phyloP scores from a whole-genome alignment of 2,329 filamentous ascomycete genomes.

The Knufia petricola region DNA sequence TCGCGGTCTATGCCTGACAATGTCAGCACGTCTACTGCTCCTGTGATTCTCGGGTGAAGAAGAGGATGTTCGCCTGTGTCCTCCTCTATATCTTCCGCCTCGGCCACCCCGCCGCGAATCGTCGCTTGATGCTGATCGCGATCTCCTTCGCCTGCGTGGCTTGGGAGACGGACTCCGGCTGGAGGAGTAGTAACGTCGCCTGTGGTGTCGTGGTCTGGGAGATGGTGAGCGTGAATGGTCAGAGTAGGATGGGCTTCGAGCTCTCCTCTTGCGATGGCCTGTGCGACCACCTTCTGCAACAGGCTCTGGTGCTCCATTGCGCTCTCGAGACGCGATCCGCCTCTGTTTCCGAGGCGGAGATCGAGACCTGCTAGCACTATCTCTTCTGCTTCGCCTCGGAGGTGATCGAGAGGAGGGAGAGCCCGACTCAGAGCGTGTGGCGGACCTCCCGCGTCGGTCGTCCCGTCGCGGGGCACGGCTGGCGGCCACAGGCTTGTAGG shows the following conservation, averaged over 20 bases:
- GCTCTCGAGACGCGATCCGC: constrained; percentile 27
- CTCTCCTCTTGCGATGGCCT: constrained; percentile 33
- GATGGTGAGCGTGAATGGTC: constrained; percentile 47
- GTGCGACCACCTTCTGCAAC: not conserved
- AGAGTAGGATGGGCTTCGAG: constrained; percentile 40
- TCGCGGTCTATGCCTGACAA: constrained; percentile 36
- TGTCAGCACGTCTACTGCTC: constrained; percentile 40
- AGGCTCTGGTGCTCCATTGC: not conserved
- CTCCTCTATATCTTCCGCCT: constrained; percentile 25
- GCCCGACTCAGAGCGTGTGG: constrained; percentile 26
- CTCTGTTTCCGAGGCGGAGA: constrained; percentile 22
- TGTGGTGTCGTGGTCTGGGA: constrained; percentile 38
- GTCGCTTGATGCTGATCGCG: constrained; percentile 28
- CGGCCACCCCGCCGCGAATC: constrained; percentile 28
- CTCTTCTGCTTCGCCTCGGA: constrained; percentile 14
- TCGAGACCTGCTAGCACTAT: constrained; percentile 13
- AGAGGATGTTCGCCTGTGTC: constrained; percentile 37
- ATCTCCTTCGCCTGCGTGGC: constrained; percentile 27
- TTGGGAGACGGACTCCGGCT: constrained; percentile 31
- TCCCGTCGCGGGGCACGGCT: constrained; percentile 18
- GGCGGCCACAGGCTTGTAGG: constrained; percentile 45
- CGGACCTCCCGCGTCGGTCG: constrained; percentile 24
- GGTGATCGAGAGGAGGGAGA: constrained; percentile 27
- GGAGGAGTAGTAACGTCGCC: constrained; percentile 32
- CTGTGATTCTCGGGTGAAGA: constrained; percentile 33